Base-by-base conservation (phyloP, 768 basidiomycete species). In the Fomitopsis serialis region DNA sequence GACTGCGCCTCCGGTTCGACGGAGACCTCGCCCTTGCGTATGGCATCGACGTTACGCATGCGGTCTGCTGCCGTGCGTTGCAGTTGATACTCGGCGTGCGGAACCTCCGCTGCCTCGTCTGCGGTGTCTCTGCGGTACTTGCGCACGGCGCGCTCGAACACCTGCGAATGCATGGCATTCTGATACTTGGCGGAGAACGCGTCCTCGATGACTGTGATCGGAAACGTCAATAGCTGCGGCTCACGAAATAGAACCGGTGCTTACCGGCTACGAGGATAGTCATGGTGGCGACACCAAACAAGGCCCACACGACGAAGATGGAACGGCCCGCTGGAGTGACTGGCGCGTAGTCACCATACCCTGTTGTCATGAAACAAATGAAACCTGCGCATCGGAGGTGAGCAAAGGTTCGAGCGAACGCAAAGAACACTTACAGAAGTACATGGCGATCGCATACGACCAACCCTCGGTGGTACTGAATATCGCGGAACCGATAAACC, bases 291-390 rank as follows among this genome's bases (percentile, higher is more conserved):
- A 90, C 84, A 15, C 88, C 90, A 7, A 89, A 68, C 34, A 92
- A 66, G 0, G 89, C 85, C 89, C 89, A 91, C 2, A 81, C 79
- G 37, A 90, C 77, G 64, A 92, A 92, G 32, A 92, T 75, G 13
- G 85, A 80, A 22, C 87, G 80, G 11, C 89, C 90, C 2, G 85
- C 80, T 11, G 84, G 79, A 0, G 85, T 82, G 47, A 65, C 62
- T 0, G 87, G 89, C 0, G 78, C 58, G 13, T 75, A 70, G 60
- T 91, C 89, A n/a, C 85, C 84, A 58, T 84, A 88, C 13, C 89
- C 89, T 25, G 90, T 82, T 0, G 85, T 89, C 0, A 80, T 80
- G 69, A 92, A 90, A 10, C 85, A 67, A 47, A 86, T 70, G 60
- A 88, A 85, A 63, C 87, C 87, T 89, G 55, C 43, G 8, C 37